A percentile compares a stretch with the other conserved stretches of the same genome.
Conservation (phyloP, 1,139 yeast genomes). For the Zygotorulaspora mrakii region DNA sequence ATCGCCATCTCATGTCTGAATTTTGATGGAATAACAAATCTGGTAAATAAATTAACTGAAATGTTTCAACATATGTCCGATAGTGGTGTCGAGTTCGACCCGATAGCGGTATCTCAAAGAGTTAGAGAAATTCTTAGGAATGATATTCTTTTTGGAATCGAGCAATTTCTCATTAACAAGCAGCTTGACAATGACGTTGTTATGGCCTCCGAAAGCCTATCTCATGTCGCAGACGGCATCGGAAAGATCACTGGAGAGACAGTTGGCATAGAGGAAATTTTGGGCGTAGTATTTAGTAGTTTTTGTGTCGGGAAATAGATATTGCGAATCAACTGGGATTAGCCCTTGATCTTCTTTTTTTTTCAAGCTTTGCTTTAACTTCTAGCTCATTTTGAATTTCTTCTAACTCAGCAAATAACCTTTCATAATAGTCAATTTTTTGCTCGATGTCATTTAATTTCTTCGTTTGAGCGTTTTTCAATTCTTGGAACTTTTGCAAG, state of each 20-base stretch:
- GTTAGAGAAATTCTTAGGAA: slow-evolving; percentile 66
- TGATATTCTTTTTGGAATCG: slow-evolving; percentile 72
- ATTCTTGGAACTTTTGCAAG: slow-evolving; percentile 14
- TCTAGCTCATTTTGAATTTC: slow-evolving; percentile 29
- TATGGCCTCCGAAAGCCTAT: slow-evolving; percentile 73
- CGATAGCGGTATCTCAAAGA: slow-evolving; percentile 68
- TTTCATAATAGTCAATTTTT: slow-evolving; percentile 26
- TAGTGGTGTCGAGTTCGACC: slow-evolving; percentile 47
- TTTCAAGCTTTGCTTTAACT: slow-evolving; percentile 23
- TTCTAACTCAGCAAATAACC: slow-evolving; percentile 29
- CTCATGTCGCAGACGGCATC: slow-evolving; percentile 76
- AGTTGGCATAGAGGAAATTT: slow-evolving; percentile 83
- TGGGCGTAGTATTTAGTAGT: slow-evolving; percentile 85
- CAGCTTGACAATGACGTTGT: slow-evolving; percentile 57
- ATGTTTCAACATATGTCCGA: slow-evolving; percentile 50
- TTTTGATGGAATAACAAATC: slow-evolving; percentile 50
- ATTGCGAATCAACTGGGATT: slow-evolving; percentile 2
- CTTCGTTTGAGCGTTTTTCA: slow-evolving; percentile 15
- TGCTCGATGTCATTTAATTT: slow-evolving; percentile 23
- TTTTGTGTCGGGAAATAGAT: slow-evolving; percentile 87
- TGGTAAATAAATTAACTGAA: slow-evolving; percentile 41
- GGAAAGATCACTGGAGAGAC: slow-evolving; percentile 90
- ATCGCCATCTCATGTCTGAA: slow-evolving; percentile 60
- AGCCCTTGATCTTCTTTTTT: slow-evolving; percentile 15
- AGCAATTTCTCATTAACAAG: slow-evolving; percentile 52